Base-by-base conservation (phyloP, 148 eudicot species). In the Amaranthus palmeri region DNA sequence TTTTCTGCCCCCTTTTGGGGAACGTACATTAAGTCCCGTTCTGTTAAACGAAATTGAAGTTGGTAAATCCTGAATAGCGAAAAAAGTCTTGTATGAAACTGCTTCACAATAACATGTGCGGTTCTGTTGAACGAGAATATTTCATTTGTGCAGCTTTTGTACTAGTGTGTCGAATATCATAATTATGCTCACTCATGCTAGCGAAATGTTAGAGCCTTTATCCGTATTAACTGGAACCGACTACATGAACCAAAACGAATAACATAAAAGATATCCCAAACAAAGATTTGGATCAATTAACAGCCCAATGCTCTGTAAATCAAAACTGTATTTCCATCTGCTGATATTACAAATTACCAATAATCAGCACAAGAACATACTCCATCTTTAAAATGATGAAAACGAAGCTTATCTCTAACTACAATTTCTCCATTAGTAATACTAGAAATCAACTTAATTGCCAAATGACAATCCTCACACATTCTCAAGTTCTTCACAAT, bases 381-480 rank as follows among this genome's bases (percentile, higher is more conserved):
- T 11, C 92, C 92, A 43, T 86, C 81, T 77, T 62, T 80, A 53
- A 88, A 88, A 78, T 85, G 92, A 75, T 88, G 92, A 70, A 88
- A 88, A 54, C 90, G 86, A 72, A 83, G 89, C 78, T 83, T 85
- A 83, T 88, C 92, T 54, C 92, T 80, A 48, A 85, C 84, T 57
- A 86, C 70, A 64, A 86, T 86, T 58, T 83, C 88, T 71, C 87
- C 80, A 3, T 67, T 66, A 11, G 81, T 73, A 54, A 84, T 73
- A 13, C 43, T 65, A 10, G 92, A 88, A 51, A 86, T 86, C 64
- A 79, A 81, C 85, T 86, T 88, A 40, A 85, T 80, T 4, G 92
- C 92, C 57, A 74, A 76, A 78, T 88, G 92, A 8, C 92, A 88
- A 61, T 86, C 89, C 80, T 86, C 90, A 74, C 92, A 88, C 88